phyloP scores from a whole-genome alignment of 495 filamentous ascomycete genomes.

The Usnea hakonensis region DNA sequence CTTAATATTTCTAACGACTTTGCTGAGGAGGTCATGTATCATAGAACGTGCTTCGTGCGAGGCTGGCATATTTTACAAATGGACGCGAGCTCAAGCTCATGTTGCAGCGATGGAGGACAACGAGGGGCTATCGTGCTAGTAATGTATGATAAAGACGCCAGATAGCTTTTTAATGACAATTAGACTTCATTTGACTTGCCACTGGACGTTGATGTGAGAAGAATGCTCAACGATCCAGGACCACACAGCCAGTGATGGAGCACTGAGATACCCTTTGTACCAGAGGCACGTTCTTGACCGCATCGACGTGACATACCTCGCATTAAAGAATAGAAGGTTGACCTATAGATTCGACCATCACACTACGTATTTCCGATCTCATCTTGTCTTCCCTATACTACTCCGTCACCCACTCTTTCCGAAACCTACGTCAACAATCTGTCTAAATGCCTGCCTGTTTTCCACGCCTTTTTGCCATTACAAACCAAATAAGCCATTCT shows the following conservation, averaged over 20 bases:
- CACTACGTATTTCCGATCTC: no score
- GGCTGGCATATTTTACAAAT: slow-evolving; percentile 12
- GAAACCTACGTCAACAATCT: no score
- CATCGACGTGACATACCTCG: not conserved
- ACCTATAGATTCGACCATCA: no score
- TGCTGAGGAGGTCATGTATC: slow-evolving; percentile 10
- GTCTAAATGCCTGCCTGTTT: no score
- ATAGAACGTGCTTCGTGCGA: slow-evolving; percentile 5
- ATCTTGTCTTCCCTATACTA: no score
- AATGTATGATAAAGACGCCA: slow-evolving; percentile 14
- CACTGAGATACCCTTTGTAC: no score
- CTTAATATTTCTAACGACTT: slow-evolving; percentile 13
- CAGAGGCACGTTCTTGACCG: not conserved
- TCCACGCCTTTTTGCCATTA: no score
- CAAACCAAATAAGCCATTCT: no score
- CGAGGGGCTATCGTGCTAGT: not conserved
- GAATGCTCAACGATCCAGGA: not conserved
- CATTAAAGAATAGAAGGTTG: not conserved
- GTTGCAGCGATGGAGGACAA: not conserved
- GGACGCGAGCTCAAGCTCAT: slow-evolving; percentile 8
- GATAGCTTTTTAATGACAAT: slow-evolving; percentile 5
- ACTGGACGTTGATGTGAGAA: not conserved
- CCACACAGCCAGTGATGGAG: not conserved
- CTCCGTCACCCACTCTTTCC: no score
- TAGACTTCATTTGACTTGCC: slow-evolving; percentile 2